Base-by-base conservation (phyloP, 2,329 filamentous ascomycete genomes). In the Nakataea oryzae region DNA sequence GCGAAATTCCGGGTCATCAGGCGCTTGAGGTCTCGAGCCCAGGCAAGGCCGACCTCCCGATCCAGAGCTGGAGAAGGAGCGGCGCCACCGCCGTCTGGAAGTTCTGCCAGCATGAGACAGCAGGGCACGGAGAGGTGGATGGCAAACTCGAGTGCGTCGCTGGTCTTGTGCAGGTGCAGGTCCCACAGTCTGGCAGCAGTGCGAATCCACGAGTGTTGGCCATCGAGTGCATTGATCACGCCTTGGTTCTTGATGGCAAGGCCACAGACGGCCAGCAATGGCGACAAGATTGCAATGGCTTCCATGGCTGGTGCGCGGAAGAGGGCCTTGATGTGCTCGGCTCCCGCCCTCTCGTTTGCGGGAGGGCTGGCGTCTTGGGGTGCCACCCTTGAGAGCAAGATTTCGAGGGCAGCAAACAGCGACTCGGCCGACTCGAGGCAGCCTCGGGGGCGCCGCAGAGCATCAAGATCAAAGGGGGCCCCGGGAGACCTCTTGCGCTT, bases 311-410 rank as follows among this genome's bases (percentile, higher is more conserved):
- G 74, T 0, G 75, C 75, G 62, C 75, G 79, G 68, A 86, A 85
- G 8, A 86, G 73, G 4, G 82, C 82, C 66, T 79, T 81, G 67
- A 86, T 77, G 64, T 85, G 82, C 67, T 85, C 82, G 1, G 79
- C 79, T 21, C 83, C 83, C 66, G 84, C 82, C 61, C 71, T 76
- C 66, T 78, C 74, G 64, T 77, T 76, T 14, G 76, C 74, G 12
- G 74, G 73, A 28, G 66, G 69, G 3, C 66, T 69, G 5, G 69
- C 66, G 9, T 69, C 69, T 8, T n/a, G 21, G 17, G 70, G 68
- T 34, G 77, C 73, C 6, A 81, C 73, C 26, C 80, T 78, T 1
- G 70, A 69, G n/a, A 85, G 65, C 4, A 86, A 74, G 8, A 72
- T 72, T 13, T 70, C 72, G 0, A 86, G 66, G 1, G 81, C 75